Evolutionary conservation across 257 asterid genomes (phyloP), one percentile per base, ranked within the genome.

Genomic region (Fraxinus anomala): DNA sequence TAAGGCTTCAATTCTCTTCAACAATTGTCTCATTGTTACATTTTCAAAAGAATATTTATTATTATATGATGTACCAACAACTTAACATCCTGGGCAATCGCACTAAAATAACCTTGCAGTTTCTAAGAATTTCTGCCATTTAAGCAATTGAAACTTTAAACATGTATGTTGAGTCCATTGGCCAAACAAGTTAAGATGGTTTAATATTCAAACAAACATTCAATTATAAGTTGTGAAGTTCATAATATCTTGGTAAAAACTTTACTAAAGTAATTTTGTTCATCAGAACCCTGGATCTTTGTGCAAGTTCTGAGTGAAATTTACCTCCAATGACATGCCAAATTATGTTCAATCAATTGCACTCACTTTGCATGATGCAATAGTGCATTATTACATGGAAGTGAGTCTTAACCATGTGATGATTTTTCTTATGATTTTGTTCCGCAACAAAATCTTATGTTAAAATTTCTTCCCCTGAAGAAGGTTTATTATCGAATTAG

Each of bases 1-100:
- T 94, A 87, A 89, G 91, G 65, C 77, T 42, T 76, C 73, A 70
- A 33, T 44, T 76, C 82, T 81, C 21, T 75, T 66, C 61, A 76
- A 54, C 23, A 26, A 7, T 72, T 72, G 39, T 51, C 77, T 28
- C 67, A 75, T 77, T 11, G 36, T 68, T 73, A 73, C 30, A 17
- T n/a, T 61, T 77, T 51, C 21, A 21, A 61, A 1, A 9, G 51
- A 44, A 44, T 44, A 44, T 44, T 44, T 44, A 16, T 51, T 51
- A 16, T 19, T 1, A 51, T 17, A 19, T 16, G 19, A 19, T 51
- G 63, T 2, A 51, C 24, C 19, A 19, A 51, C 23, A 51, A 51
- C 5, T 17, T 23, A 51, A 51, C 63, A 14, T 5, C 10, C 0
- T 17, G 21, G 23, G 23, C 23, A 51, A 16, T 16, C 21, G 23